These are phyloP conservation scores for rapeseed (Brassica napus) DNA, from an alignment of 345 rosid genomes.

Conservation along the genomic window DNA sequence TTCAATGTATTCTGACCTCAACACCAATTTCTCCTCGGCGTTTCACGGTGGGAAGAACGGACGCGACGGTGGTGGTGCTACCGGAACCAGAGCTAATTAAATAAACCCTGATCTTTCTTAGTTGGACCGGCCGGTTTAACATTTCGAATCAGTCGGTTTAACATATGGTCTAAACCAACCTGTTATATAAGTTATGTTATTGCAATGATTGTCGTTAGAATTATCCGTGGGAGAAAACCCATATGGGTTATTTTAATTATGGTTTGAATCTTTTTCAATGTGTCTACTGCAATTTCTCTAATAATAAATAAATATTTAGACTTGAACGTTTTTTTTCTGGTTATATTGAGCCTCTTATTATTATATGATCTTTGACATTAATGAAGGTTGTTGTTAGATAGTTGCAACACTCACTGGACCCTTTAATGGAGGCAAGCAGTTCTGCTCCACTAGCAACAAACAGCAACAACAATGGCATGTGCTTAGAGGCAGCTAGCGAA, in stretches of 20 bases:
- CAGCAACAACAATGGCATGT: conserved; percentile 78
- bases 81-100: conserved; percentile 36
- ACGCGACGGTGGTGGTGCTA: conserved; percentile 28
- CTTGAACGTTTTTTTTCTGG: neutral
- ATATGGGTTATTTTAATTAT: conserved; percentile 41
- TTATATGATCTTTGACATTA: neutral
- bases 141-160: neutral
- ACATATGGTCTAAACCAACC: too few species aligned
- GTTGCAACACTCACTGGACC: neutral
- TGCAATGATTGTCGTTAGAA: conserved; percentile 39
- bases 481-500: conserved; percentile 59
- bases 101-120: conserved; percentile 17
- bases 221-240: conserved; percentile 43
- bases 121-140: conserved; percentile 34
- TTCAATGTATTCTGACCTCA: conserved; percentile 67
- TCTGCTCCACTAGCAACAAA: conserved; percentile 85
- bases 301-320: conserved; percentile 10
- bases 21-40: conserved; percentile 49
- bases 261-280: conserved; percentile 38
- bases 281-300: conserved; percentile 30
- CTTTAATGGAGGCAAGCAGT: too few species aligned
- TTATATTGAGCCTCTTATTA: neutral
- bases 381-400: conserved; percentile 27
- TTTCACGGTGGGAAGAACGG: conserved; percentile 43
- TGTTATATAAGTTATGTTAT: neutral